Conservation (phyloP, 2,329 filamentous ascomycete species). For the Pseudogymnoascus sp. region DNA sequence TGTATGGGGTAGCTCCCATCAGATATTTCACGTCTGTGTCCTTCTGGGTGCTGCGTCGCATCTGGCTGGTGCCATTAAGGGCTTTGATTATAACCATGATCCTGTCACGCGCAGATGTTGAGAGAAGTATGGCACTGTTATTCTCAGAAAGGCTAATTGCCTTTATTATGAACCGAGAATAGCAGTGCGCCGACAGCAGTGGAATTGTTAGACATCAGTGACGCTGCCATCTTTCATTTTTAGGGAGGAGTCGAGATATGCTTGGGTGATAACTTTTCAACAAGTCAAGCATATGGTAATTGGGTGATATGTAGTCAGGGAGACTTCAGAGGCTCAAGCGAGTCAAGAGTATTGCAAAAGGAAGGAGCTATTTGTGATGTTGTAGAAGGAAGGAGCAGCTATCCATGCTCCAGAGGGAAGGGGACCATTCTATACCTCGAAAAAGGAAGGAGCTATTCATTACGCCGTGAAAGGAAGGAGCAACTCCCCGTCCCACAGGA, state of each 20-base stretch:
- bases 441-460: too few relatives aligned
- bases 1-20: background rate
- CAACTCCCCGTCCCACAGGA: too few relatives aligned
- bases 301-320: background rate
- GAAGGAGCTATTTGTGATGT: background rate
- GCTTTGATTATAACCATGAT: constrained; percentile 1
- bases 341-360: background rate
- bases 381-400: background rate
- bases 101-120: background rate
- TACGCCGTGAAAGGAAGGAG: too few relatives aligned
- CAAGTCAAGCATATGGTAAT: background rate
- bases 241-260: background rate
- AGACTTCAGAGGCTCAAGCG: background rate
- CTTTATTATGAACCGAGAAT: background rate
- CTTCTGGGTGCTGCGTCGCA: background rate
- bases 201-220: background rate
- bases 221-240: background rate
- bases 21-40: constrained; percentile 3
- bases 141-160: background rate
- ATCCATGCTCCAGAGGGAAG: background rate
- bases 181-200: background rate
- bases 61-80: background rate
- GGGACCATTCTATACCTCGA: too few relatives aligned
- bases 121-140: background rate
- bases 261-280: background rate